Conservation (phyloP, 202 grass and related monocot species). For the Eragrostis tef region DNA sequence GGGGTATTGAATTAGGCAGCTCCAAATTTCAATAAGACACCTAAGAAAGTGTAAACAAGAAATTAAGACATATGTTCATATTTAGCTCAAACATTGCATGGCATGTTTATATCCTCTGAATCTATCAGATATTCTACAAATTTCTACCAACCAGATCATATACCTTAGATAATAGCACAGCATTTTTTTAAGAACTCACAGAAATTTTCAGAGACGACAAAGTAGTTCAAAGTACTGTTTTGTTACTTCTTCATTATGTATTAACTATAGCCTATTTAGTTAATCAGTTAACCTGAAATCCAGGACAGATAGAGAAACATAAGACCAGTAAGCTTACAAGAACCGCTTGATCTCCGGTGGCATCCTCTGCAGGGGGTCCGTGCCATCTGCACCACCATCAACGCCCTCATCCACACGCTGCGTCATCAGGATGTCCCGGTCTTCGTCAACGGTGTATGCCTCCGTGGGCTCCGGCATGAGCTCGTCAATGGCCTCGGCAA, state of each 20-base stretch:
- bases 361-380: constrained; percentile 83
- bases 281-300: background rate
- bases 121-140: background rate
- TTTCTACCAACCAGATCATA: background rate
- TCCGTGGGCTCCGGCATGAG: constrained; percentile 96
- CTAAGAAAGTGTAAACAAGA: background rate
- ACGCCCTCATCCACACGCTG: constrained; percentile 84
- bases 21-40: background rate
- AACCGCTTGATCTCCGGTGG: constrained; percentile 95
- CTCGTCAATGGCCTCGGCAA: constrained; percentile 81
- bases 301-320: background rate
- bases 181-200: background rate
- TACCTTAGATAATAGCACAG: background rate
- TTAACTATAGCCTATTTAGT: background rate
- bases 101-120: background rate
- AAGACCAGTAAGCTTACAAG: constrained; percentile 63
- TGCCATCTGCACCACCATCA: constrained; percentile 55
- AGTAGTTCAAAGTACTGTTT: constrained; percentile 1
- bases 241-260: background rate
- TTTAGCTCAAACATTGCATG: background rate
- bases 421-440: constrained; percentile 93
- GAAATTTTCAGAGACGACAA: background rate
- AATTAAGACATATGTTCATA: background rate
- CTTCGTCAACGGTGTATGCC: constrained; percentile 74
- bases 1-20: background rate